Evolutionary conservation across 768 basidiomycete species (phyloP), one percentile per base, ranked within the genome.

Genomic region (Hemileccinum impolitum): DNA sequence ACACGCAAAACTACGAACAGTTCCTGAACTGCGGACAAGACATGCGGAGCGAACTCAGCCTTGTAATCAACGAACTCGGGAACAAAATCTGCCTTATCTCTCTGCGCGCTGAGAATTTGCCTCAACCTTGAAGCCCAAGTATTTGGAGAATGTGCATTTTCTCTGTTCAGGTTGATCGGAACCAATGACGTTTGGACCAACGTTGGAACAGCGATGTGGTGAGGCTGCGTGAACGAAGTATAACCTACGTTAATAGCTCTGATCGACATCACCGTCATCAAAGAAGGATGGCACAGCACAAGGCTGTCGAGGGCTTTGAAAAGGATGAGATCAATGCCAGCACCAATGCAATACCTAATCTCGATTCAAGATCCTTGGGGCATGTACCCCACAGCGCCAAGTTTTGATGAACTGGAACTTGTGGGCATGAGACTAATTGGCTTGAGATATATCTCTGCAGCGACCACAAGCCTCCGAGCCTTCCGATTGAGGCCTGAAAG

Each of bases 1-100:
- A 25, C 67, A 64, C 3, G 76, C 76, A 21, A 80, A 80, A 21
- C 79, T 75, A 46, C 77, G 79, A 2, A 55, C 54, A 14, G 73
- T 79, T 52, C 72, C 77, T 77, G 39, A 7, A 42, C n/a, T 34
- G n/a, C 4, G 18, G 12, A 35, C 48, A 15, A 58, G 47, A 45
- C 45, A 21, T 18, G 45, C 2, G 26, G 19, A 35, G 25, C n/a
- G 12, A 43, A 43, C 50, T 25, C 30, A 69, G 70, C 72, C 48
- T 63, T 64, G 55, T 73, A 75, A 43, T 63, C 62, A 23, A 58
- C 53, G 54, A 72, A 70, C 51, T 70, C 69, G 42, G 70, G 61
- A 30, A 70, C 44, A 30, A 48, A 58, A n/a, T 59, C 56, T 15
- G 54, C 41, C 43, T 62, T 66, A 21, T 52, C 62, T 37, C 62